These are phyloP conservation scores for Saccharomyces hybrid DNA, from an alignment of 1,139 yeast genomes.

Conservation along the genomic window DNA sequence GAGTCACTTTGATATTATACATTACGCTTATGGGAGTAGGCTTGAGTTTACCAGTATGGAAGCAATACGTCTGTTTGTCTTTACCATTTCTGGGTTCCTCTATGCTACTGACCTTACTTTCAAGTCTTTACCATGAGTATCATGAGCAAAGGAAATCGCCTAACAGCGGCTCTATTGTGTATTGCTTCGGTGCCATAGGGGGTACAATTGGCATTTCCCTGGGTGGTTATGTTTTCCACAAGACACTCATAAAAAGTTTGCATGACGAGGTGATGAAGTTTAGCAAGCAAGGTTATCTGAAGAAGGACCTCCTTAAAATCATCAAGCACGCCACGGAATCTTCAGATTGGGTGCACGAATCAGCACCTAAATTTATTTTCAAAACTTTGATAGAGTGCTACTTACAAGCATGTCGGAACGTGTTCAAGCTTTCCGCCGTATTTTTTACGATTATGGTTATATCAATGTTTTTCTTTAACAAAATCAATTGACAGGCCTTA, in stretches of 20 bases:
- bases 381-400: conserved; percentile 44
- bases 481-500: neutral
- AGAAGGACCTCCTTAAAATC: conserved; percentile 36
- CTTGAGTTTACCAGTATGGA: neutral
- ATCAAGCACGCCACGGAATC: conserved; percentile 48
- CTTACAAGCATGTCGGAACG: conserved; percentile 44
- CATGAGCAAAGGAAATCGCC: neutral
- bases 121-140: neutral
- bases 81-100: neutral
- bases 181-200: neutral
- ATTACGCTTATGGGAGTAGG: neutral
- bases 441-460: conserved; percentile 37
- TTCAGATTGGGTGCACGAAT: conserved; percentile 45
- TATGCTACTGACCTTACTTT: neutral
- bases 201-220: neutral
- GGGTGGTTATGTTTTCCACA: conserved; percentile 7
- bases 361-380: conserved; percentile 44
- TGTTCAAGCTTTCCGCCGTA: conserved; percentile 43
- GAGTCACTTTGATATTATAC: neutral
- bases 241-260: conserved; percentile 23
- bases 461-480: conserved; percentile 29
- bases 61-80: neutral
- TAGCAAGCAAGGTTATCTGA: conserved; percentile 30
- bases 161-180: neutral
- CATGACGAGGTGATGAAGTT: conserved; percentile 22